Base-by-base conservation (phyloP, 2,329 filamentous ascomycete genomes). In the Pseudogymnoascus sp. region DNA sequence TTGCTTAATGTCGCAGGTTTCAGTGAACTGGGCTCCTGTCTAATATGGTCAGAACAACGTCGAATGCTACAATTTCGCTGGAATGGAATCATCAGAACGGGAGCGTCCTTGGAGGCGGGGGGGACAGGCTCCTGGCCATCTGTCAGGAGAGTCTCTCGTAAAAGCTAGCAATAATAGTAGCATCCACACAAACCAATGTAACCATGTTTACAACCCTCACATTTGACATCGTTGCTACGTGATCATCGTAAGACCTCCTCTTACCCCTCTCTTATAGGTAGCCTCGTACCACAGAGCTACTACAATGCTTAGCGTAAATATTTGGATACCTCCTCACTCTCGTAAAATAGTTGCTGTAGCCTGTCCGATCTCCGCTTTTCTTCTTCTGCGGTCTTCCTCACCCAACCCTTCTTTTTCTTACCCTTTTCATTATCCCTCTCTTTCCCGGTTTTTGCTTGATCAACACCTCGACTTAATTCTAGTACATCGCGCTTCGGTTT, bases 271-370 rank as follows among this genome's bases (percentile, higher is more conserved):
- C 18, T 12, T 12, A 49, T 16, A 12, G 18, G 34, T 18, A 12
- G n/a, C 49, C 28, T 36, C 28, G 16, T 34, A 34, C 5, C 49
- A 34, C 16, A 36, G 28, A 36, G 49, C 28, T 56, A 11, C 28
- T 36, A 56, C 11, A 36, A 21, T 14, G 16, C 18, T 56, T 56
- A 56, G 16, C 49, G 49, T 56, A 96, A 75, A 72, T 96, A 95
- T 71, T 81, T 85, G 69, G 92, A 85, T 62, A 96, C 78, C 67
- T 93, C 88, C n/a, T 89, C 83, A 67, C 84, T 87, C 18, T 84
- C 82, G 75, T 90, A 93, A 66, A 96, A 88, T 76, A 90, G 81
- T 68, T 85, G 80, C 67, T 86, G 82, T 64, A 96, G 73, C 69
- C 77, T 85, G 65, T 89, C 84, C 16, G 82, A 80, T 65, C 80